Evolutionary conservation across 2,329 filamentous ascomycete genomes (phyloP).

Genomic region (Blastomyces gilchristii): DNA sequence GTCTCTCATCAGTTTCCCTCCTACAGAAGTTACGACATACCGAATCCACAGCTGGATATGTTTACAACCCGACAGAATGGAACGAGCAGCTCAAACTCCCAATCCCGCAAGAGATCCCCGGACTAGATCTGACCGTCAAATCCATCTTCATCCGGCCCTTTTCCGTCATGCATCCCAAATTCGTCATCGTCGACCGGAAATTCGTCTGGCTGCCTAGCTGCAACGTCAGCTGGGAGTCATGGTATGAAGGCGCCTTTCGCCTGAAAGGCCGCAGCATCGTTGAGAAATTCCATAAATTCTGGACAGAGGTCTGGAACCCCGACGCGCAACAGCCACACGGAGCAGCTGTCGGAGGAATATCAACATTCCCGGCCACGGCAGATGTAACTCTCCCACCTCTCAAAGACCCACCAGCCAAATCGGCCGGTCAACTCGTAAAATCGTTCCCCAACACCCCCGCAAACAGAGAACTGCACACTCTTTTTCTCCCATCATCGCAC

Average conservation of each 20-base stretch:
- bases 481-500: conserved; percentile 65
- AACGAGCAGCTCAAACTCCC: conserved; percentile 53
- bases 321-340: background rate
- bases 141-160: conserved; percentile 70
- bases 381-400: background rate
- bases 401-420: background rate
- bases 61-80: conserved; percentile 54
- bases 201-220: conserved; percentile 64
- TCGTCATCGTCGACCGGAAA: conserved; percentile 59
- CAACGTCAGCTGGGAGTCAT: conserved; percentile 80
- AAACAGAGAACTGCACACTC: conserved; percentile 12
- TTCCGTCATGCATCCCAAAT: conserved; percentile 83
- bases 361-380: background rate
- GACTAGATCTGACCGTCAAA: conserved; percentile 61
- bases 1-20: conserved; percentile 63
- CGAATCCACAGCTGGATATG: conserved; percentile 49
- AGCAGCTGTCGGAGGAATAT: no score
- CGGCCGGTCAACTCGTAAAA: background rate
- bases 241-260: conserved; percentile 69
- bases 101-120: conserved; percentile 41
- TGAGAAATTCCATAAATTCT: conserved; percentile 54
- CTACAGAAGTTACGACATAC: conserved; percentile 68
- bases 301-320: conserved; percentile 53
- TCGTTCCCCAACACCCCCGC: background rate
- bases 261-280: conserved; percentile 52